phyloP scores from a whole-genome alignment of 352 stramenopile species.

The Nothophytophthora sp. region DNA sequence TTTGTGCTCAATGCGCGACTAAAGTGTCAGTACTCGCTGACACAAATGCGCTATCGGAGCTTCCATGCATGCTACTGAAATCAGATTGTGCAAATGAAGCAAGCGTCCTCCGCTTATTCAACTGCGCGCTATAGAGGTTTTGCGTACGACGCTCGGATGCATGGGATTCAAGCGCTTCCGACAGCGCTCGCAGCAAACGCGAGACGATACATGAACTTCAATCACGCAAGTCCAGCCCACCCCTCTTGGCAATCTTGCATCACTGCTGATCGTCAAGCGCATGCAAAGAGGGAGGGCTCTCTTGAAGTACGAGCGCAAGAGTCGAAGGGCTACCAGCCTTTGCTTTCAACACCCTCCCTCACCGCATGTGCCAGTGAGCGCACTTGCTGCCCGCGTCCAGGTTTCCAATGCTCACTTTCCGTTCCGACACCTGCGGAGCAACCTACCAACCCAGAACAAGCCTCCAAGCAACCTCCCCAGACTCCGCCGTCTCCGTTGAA shows the following conservation, averaged over 20 bases:
- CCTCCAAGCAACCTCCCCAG: slow-evolving; percentile 8
- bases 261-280: slow-evolving; percentile 13
- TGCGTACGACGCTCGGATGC: no score
- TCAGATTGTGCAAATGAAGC: slow-evolving; percentile 4
- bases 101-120: not conserved
- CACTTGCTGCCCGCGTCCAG: not conserved
- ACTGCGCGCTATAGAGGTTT: no score
- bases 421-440: slow-evolving; percentile 19
- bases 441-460: not conserved
- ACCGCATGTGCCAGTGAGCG: no score
- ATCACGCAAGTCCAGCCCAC: not conserved
- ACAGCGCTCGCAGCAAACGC: no score
- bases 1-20: no score
- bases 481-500: slow-evolving; percentile 2
- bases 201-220: not conserved
- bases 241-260: no score
- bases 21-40: no score
- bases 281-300: not conserved
- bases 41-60: no score
- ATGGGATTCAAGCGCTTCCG: no score
- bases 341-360: no score
- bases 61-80: slow-evolving; percentile 3
- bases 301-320: slow-evolving; percentile 7
- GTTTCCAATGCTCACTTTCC: slow-evolving; percentile 27
- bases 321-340: not conserved